phyloP scores from a whole-genome alignment of 140 eudicot species.

The Bidens hawaiensis region DNA sequence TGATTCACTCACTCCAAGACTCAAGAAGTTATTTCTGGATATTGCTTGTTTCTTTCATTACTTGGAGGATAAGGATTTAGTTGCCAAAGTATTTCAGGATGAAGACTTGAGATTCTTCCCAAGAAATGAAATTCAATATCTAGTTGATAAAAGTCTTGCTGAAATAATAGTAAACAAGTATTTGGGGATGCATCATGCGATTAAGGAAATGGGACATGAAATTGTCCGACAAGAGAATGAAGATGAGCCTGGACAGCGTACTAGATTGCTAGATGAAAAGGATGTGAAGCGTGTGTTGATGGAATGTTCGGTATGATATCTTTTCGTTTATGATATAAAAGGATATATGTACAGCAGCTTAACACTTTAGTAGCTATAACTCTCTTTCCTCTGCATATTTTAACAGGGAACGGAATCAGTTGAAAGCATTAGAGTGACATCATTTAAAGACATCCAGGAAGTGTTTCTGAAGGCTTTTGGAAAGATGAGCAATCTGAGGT shows the following conservation, averaged over 20 bases:
- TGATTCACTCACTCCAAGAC: background rate
- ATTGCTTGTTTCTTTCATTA: conserved; percentile 20
- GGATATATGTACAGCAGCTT: background rate
- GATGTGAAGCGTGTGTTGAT: background rate
- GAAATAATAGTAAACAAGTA: background rate
- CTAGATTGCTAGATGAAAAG: background rate
- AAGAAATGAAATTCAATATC: conserved; percentile 9
- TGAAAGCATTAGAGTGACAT: conserved; percentile 6
- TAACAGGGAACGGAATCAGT: conserved; percentile 16
- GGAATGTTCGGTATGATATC: conserved; percentile 7
- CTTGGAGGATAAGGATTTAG: background rate
- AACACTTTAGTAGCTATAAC: no score
- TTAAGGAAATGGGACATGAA: conserved; percentile 16
- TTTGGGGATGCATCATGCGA: background rate
- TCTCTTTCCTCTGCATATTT: background rate
- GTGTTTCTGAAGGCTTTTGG: background rate
- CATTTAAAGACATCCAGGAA: background rate
- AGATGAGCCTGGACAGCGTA: conserved; percentile 17
- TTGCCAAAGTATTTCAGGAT: conserved; percentile 7
- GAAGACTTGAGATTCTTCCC: conserved; percentile 14
- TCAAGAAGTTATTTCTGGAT: conserved; percentile 19
- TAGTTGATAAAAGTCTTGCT: conserved; percentile 15
- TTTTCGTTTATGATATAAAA: background rate
- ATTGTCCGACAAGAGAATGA: conserved; percentile 13
- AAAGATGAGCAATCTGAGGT: conserved; percentile 17